Base-by-base conservation (phyloP, 2,329 filamentous ascomycete species). In the Fusarium sacchari region DNA sequence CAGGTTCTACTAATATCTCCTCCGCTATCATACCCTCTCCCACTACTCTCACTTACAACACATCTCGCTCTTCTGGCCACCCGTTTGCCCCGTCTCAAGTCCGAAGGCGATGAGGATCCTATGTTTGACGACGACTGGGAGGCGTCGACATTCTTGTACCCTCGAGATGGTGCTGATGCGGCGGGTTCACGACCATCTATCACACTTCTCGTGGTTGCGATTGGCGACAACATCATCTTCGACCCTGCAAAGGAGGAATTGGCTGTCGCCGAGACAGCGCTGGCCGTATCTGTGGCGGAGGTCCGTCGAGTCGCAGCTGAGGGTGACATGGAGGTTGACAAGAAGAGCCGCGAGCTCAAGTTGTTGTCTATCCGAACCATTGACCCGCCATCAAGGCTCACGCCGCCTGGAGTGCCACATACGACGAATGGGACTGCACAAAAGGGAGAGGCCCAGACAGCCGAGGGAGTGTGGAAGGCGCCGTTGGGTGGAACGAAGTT, bases 41-140 rank as follows among this genome's bases (percentile, higher is more conserved):
- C 96, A 3, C 89, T 99, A 17, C 91, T 99, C 46, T 97, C 95
- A 37, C 89, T 98, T 66, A 97, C 96, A 26, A 96, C 94, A 53
- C 95, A 99, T 81, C 92, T 99, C 69, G 96, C 96, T 7, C 92
- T 99, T 52, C 91, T 98, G 71, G 92, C 94, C 36, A 96, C 96
- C 12, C 91, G 93, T 72, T 87, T 98, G 6, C 96, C 96, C 13
- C 89, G 91, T 32, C 87, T 98, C 58, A 94, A 94, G 81, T 98
- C 95, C 4, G 93, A 97, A 82, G 90, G 90, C 65, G 96, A 98
- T 83, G 96, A 99, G 84, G 96, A 99, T 77, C 96, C 96, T 18
- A 91, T 98, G 80, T 99, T 99, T 83, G 93, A 98, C 84, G 96
- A 99, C 83, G 96, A 99, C 84, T 99, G 96, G 96, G 94, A 93